phyloP scores from a whole-genome alignment of 768 basidiomycete genomes.

The Suillus hirtellus region DNA sequence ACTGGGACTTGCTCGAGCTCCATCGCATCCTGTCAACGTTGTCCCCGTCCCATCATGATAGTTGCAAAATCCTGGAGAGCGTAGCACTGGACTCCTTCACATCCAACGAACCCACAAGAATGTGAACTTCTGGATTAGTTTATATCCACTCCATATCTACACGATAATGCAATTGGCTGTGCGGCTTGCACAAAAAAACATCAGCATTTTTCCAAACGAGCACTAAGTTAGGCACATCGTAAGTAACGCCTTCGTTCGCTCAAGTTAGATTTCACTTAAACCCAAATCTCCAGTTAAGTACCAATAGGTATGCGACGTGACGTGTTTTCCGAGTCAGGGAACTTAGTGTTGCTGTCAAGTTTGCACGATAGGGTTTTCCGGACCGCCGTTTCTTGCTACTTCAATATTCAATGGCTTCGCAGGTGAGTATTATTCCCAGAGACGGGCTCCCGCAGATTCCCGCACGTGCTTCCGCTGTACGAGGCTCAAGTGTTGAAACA shows the following conservation, averaged over 20 bases:
- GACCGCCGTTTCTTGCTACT: neutral
- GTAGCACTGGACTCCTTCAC: constrained; percentile 21
- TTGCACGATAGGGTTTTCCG: neutral
- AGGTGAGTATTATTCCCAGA: neutral
- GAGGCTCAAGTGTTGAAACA: neutral
- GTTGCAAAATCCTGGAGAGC: constrained; percentile 23
- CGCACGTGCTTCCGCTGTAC: neutral
- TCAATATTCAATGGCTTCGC: neutral
- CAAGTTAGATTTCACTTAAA: neutral
- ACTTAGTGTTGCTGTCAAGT: neutral
- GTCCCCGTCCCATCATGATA: constrained; percentile 5
- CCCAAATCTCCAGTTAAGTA: neutral
- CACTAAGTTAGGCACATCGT: neutral
- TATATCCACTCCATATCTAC: constrained; percentile 17
- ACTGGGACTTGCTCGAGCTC: constrained; percentile 11
- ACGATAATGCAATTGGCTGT: constrained; percentile 19
- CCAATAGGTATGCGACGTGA: neutral
- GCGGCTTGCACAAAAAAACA: constrained; percentile 20
- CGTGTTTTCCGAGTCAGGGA: neutral
- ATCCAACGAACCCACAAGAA: constrained; percentile 19
- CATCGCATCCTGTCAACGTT: no score
- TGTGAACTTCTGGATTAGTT: constrained; percentile 23
- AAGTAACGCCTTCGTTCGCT: neutral
- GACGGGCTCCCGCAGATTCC: neutral
- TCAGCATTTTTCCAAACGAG: neutral